phyloP scores from a whole-genome alignment of 2,329 filamentous ascomycete species.

The Metarhizium rileyi region DNA sequence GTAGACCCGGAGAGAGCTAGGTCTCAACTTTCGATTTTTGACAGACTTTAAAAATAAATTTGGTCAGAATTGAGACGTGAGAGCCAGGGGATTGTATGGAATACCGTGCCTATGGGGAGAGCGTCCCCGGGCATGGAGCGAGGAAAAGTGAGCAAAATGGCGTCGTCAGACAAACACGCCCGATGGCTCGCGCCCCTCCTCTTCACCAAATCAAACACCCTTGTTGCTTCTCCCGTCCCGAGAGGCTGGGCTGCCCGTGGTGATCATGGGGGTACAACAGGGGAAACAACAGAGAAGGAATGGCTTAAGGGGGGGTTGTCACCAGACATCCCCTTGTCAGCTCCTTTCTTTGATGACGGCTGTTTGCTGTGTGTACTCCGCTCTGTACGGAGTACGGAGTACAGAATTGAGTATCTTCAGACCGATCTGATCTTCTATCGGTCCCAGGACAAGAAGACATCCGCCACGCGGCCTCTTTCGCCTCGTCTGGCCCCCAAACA shows the following conservation, averaged over 20 bases:
- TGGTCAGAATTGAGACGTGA: neutral
- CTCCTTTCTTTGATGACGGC: too few species aligned
- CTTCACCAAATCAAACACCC: neutral
- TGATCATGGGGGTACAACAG: neutral
- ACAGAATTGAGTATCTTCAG: neutral
- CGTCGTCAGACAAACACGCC: neutral
- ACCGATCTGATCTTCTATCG: neutral
- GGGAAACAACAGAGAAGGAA: neutral
- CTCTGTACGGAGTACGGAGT: too few species aligned
- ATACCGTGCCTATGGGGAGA: neutral
- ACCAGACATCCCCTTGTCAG: too few species aligned
- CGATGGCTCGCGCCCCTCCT: neutral
- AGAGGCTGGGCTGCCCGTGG: constrained; percentile 2
- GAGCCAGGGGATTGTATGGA: neutral
- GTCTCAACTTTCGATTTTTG: neutral
- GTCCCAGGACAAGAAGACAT: neutral
- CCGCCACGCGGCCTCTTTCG: neutral
- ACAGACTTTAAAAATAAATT: neutral
- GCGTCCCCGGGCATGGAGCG: neutral
- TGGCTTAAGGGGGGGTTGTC: too few species aligned
- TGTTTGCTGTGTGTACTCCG: too few species aligned
- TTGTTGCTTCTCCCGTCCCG: constrained; percentile 3
- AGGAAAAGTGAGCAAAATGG: neutral
- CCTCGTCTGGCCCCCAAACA: neutral
- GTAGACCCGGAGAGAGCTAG: neutral